Percentiles rank a stretch among this genome's conserved stretches.
Evolutionary conservation across 176 grass and related monocot species (phyloP).

Genomic region (Rhynchospora tenuis): DNA sequence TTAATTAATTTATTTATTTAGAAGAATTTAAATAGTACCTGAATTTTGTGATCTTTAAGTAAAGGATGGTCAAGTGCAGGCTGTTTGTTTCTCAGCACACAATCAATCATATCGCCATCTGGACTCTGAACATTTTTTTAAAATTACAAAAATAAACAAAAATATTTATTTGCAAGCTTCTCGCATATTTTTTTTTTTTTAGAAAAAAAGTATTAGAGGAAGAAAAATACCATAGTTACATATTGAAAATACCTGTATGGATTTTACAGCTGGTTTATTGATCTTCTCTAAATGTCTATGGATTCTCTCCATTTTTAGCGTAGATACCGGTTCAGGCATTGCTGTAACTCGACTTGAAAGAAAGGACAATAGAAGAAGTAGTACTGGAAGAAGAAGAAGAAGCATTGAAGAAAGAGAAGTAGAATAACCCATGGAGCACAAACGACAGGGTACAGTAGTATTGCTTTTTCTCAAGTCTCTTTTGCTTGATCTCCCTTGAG

Average conservation of each 20-base stretch:
- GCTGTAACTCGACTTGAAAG: background rate
- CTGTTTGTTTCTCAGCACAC: conserved; percentile 59
- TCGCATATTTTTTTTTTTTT: too few species aligned
- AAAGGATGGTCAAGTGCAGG: conserved; percentile 69
- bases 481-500: conserved; percentile 12
- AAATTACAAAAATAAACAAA: background rate
- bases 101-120: conserved; percentile 92
- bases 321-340: conserved; percentile 17
- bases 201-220: background rate
- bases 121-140: conserved; percentile 26
- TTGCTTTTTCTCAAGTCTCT: background rate
- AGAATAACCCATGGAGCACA: conserved; percentile 18
- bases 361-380: background rate
- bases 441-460: background rate
- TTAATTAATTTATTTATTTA: background rate
- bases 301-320: conserved; percentile 46
- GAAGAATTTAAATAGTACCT: conserved; percentile 7
- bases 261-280: conserved; percentile 53
- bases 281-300: conserved; percentile 53
- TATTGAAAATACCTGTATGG: conserved; percentile 35
- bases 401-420: conserved; percentile 2
- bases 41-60: conserved; percentile 58
- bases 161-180: background rate
- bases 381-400: conserved; percentile 16
- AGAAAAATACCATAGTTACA: background rate